Base-by-base conservation (phyloP, 164 flowering plant genomes). In the Magnolia sinica region DNA sequence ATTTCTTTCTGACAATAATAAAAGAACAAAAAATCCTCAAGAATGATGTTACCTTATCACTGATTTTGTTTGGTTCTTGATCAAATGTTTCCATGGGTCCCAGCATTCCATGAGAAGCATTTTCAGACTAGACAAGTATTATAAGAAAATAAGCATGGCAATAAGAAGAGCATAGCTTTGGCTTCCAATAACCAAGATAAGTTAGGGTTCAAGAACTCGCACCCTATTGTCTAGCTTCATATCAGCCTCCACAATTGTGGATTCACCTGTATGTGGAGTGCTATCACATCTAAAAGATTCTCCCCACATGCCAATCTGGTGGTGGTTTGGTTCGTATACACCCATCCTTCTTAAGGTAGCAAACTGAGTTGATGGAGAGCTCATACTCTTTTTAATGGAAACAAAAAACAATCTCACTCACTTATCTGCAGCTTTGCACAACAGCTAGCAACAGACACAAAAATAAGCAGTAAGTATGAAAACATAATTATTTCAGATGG, bases 301-400 rank as follows among this genome's bases (percentile, higher is more conserved):
- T 7, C 80, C 94, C 99, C 99, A 95, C 85, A 87, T 87, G 76
- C 82, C 80, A 72, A 91, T 85, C 76, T 87, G 98, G 78, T 89
- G 92, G 79, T 89, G 92, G 64, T 86, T 73, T 66, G 93, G 89
- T 66, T 92, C 97, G 72, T 89, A 92, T 20, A 91, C 73, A 19
- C 87, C 87, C 87, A 93, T 87, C 80, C 89, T 88, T 80, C 94
- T 84, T 24, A 94, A 76, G 70, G 91, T 77, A 27, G 90, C 89
- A 83, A 86, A 95, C 80, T 90, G 97, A 20, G 92, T 80, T 19
- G 93, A 81, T 61, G 96, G 66, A 73, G 95, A 86, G 79, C 87
- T 91, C 97, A 92, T 92, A 76, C 71, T 87, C 80, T 73, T 76
- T 64, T 13, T 66, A 79, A 74, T 82, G 76, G 16, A 24, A 70